Evolutionary conservation across 2,329 filamentous ascomycete genomes (phyloP).

Genomic region (Penicillium sp.): DNA sequence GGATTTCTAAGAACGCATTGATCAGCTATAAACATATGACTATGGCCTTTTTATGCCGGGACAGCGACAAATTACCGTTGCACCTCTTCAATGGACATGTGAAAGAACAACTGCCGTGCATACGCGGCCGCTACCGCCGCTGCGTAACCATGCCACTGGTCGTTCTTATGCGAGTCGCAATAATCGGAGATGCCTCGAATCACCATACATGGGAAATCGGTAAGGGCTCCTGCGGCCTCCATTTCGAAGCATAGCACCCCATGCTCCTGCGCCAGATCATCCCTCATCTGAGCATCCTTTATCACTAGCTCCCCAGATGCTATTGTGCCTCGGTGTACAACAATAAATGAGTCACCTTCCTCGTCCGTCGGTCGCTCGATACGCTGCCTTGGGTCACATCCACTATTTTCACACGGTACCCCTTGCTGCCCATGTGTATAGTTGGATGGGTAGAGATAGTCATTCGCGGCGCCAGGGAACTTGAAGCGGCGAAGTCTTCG

Average conservation of each 20-base stretch:
- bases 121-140: constrained; percentile 2
- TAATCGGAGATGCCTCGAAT: constrained; percentile 30
- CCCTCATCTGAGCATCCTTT: constrained; percentile 20
- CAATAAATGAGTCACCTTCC: constrained; percentile 9
- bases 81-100: neutral
- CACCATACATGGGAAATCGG: constrained; percentile 21
- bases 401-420: too few relatives aligned
- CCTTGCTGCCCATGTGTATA: too few relatives aligned
- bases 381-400: too few relatives aligned
- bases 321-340: constrained; percentile 24
- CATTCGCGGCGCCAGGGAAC: too few relatives aligned
- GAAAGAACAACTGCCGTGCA: constrained; percentile 1
- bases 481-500: neutral
- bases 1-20: too few relatives aligned
- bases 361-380: neutral
- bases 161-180: constrained; percentile 28
- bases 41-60: too few relatives aligned
- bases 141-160: constrained; percentile 9
- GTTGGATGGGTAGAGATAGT: too few relatives aligned
- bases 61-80: too few relatives aligned
- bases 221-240: constrained; percentile 19
- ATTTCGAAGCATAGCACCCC: constrained; percentile 23
- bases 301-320: constrained; percentile 27
- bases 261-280: constrained; percentile 15
- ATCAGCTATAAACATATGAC: too few relatives aligned